Percentiles rank a stretch among this genome's conserved stretches.
phyloP scores from a whole-genome alignment of 139 green algal genomes.

The Coelastrella sp. region DNA sequence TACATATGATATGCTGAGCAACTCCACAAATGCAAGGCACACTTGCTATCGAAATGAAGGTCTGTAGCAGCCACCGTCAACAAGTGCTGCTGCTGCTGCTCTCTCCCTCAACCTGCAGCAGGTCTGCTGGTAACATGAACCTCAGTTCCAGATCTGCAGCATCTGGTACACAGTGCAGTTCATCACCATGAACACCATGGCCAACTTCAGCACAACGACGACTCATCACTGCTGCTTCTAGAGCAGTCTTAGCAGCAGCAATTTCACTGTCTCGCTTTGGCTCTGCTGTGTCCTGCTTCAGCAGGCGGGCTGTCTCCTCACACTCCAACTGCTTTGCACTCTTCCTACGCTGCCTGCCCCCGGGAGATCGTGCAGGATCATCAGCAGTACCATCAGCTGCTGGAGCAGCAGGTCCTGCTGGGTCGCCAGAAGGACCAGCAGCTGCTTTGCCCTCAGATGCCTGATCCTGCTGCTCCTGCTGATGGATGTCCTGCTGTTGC shows the following conservation, averaged over 20 bases:
- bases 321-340: neutral
- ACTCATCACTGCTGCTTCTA: neutral
- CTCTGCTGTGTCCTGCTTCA: neutral
- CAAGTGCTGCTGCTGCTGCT: neutral
- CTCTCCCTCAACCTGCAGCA: neutral
- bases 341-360: neutral
- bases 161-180: neutral
- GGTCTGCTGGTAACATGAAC: conserved; percentile 13
- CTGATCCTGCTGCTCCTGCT: neutral
- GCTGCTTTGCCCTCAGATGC: neutral
- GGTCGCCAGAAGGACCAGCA: neutral
- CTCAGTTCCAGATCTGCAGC: neutral
- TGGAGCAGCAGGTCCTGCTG: neutral
- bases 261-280: too few species aligned
- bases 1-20: too few species aligned
- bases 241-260: neutral
- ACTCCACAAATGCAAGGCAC: too few species aligned
- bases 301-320: neutral
- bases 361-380: neutral
- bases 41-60: too few species aligned
- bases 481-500: neutral
- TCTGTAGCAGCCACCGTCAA: neutral
- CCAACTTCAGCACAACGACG: neutral
- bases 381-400: neutral
- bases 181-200: neutral